Conservation (phyloP, 2,329 filamentous ascomycete genomes). For the Neonectria hederae region DNA sequence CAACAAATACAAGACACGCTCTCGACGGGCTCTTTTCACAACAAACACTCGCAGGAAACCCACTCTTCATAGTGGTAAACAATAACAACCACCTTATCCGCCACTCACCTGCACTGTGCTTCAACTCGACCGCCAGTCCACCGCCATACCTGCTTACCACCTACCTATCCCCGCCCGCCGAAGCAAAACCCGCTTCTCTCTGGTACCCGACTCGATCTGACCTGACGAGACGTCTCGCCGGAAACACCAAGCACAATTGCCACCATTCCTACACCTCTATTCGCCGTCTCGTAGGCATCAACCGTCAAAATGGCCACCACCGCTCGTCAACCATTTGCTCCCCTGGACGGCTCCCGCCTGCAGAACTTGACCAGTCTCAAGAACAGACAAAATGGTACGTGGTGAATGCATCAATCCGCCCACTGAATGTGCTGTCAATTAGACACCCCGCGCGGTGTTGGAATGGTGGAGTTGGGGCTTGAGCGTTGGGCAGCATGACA, state of each 20-base stretch:
- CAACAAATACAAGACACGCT: conserved; percentile 13
- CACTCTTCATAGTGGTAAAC: conserved; percentile 4
- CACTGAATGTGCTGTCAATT: conserved; percentile 1
- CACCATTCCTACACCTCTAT: conserved; percentile 58
- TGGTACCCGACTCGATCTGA: conserved; percentile 3
- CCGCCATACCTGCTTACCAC: not conserved
- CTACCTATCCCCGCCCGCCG: not conserved
- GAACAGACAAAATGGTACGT: conserved; percentile 79
- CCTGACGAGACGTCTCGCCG: conserved; percentile 10
- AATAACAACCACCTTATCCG: conserved; percentile 17
- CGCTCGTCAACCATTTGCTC: conserved; percentile 78
- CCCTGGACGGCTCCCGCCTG: conserved; percentile 73
- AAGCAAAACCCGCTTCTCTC: not conserved
- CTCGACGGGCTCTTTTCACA: conserved; percentile 17
- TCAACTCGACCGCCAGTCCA: not conserved
- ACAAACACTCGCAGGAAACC: conserved; percentile 7
- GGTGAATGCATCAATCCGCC: conserved; percentile 5
- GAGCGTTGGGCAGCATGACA: conserved; percentile 15
- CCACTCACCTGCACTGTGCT: not conserved
- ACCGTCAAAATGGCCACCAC: conserved; percentile 61
- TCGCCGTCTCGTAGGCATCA: not conserved
- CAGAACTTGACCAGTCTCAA: conserved; percentile 79
- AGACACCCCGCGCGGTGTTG: not conserved
- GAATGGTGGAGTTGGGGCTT: not conserved
- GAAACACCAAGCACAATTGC: not conserved